Conservation (phyloP, 768 basidiomycete genomes). For the Pleurotus pulmonarius region DNA sequence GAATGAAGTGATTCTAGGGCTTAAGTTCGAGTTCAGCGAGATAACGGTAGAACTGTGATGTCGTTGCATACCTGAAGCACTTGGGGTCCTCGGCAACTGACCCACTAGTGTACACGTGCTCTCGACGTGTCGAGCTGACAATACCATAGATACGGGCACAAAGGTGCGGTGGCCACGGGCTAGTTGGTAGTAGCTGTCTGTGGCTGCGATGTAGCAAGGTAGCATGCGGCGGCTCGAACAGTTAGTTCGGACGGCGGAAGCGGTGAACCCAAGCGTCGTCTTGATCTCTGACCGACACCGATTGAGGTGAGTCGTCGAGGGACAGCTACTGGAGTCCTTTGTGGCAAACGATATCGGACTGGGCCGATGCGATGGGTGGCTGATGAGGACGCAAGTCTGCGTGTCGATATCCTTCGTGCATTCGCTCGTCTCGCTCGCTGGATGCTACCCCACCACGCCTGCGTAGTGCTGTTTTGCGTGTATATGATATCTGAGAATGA, state of each 20-base stretch:
- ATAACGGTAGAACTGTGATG: too few species aligned
- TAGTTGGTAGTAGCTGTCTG: not conserved
- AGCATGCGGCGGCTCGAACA: not conserved
- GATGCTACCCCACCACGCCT: constrained; percentile 8
- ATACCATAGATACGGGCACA: too few species aligned
- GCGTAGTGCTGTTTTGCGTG: constrained; percentile 7
- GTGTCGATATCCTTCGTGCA: not conserved
- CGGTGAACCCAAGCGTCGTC: not conserved
- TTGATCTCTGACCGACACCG: not conserved
- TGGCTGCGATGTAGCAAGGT: not conserved
- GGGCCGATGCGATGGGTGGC: not conserved
- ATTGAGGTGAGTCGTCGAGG: not conserved
- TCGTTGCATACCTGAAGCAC: too few species aligned
- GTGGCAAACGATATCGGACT: not conserved
- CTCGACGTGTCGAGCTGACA: too few species aligned
- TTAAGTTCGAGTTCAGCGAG: too few species aligned
- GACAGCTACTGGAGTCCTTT: not conserved
- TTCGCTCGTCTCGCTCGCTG: constrained; percentile 1
- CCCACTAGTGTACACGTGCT: too few species aligned
- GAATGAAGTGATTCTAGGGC: too few species aligned
- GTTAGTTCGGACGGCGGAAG: not conserved
- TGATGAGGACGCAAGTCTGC: not conserved
- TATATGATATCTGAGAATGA: constrained; percentile 6
- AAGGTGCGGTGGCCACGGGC: too few species aligned
- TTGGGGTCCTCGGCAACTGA: too few species aligned